Base-by-base conservation (phyloP, 257 asterid species). In the Asclepias syriaca region DNA sequence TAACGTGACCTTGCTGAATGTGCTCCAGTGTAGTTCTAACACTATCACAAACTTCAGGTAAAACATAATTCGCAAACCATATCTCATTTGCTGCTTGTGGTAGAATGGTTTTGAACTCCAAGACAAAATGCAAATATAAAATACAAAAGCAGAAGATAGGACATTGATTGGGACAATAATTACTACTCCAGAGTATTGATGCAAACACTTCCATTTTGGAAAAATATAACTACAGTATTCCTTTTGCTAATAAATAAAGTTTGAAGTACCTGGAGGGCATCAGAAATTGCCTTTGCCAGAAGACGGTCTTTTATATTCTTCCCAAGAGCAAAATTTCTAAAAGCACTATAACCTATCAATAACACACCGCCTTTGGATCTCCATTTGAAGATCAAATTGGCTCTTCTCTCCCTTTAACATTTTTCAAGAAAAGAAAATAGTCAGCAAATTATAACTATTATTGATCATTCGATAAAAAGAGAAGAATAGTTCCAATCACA, bases 241-340 rank as follows among this genome's bases (percentile, higher is more conserved):
- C 39, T n/a, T 4, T 11, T 1, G 4, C 37, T 21, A 49, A 66
- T 6, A 19, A 66, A 50, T 5, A 46, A 4, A 68, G 54, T 68
- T 49, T 49, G 32, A 61, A 74, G 69, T 71, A 94, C 99, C 99
- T 91, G 98, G 74, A 94, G 96, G n/a, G 81, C 80, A 63, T 72
- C 79, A 80, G 90, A 83, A 50, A 94, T 85, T 83, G 86, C 97
- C 82, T 85, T 87, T 63, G 98, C 99, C 77, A 81, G 72, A 49
- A 89, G 86, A 21, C 93, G 90, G 77, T 94, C 99, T 84, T 94
- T 94, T 61, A 84, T 85, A 61, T 87, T 85, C 90, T 94, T 94
- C 73, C 98, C 99, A 45, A 94, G 84, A 56, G 97, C 87, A 80
- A 94, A 79, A 82, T 90, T 91, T 66, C 98, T 88, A 81, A 94